Conservation (phyloP, 495 filamentous ascomycete genomes). For the Aeminium ludgeri region DNA sequence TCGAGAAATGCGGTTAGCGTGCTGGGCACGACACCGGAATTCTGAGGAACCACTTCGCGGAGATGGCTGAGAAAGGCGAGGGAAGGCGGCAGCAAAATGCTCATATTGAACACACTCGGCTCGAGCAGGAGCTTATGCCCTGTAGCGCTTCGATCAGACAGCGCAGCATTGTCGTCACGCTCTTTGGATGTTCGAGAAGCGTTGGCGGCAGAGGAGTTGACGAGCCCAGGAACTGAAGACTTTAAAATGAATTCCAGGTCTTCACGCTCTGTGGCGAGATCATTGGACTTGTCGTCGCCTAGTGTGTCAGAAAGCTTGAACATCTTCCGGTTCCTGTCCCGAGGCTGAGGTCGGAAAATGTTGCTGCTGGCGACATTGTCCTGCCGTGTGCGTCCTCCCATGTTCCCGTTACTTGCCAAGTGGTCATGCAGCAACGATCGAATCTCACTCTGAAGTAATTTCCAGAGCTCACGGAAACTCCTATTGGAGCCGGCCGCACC, state of each 20-base stretch:
- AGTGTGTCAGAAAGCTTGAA: slow-evolving; percentile 54
- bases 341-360: slow-evolving; percentile 40
- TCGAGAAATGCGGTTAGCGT: slow-evolving; percentile 92
- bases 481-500: slow-evolving; percentile 43
- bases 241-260: slow-evolving; percentile 81
- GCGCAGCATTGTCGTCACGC: not conserved
- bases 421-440: slow-evolving; percentile 91
- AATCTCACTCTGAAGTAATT: slow-evolving; percentile 75
- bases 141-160: slow-evolving; percentile 32
- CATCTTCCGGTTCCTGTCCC: slow-evolving; percentile 58
- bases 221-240: slow-evolving; percentile 79
- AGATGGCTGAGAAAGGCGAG: slow-evolving; percentile 79
- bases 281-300: slow-evolving; percentile 51
- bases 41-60: slow-evolving; percentile 67
- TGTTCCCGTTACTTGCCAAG: slow-evolving; percentile 64
- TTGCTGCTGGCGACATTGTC: slow-evolving; percentile 34
- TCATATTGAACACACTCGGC: slow-evolving; percentile 96
- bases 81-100: slow-evolving; percentile 80
- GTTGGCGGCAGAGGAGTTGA: slow-evolving; percentile 34
- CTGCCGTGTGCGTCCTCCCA: slow-evolving; percentile 13
- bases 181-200: slow-evolving; percentile 32
- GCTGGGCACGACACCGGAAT: slow-evolving; percentile 50
- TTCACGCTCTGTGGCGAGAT: slow-evolving; percentile 65
- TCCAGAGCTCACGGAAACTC: slow-evolving; percentile 88
- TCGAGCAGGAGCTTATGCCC: slow-evolving; percentile 80